Evolutionary conservation across 805 yeast species (phyloP).

Genomic region (Zygosaccharomyces bailii): DNA sequence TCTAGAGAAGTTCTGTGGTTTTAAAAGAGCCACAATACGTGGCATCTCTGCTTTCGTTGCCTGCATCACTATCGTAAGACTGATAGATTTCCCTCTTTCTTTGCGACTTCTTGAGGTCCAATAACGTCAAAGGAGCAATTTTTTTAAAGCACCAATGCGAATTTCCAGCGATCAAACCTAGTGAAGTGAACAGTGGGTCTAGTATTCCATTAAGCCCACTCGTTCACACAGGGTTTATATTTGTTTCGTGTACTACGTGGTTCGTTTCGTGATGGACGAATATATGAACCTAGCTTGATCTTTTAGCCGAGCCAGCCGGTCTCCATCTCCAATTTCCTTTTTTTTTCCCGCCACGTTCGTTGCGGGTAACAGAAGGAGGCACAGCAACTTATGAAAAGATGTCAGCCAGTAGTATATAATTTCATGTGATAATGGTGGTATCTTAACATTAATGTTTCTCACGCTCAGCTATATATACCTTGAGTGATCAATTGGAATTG

Average conservation of each 20-base stretch:
- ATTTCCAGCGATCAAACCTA: neutral
- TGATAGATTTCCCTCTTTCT: neutral
- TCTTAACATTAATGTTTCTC: neutral
- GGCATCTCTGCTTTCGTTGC: neutral
- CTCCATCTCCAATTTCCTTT: neutral
- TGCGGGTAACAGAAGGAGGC: neutral
- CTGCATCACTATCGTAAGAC: neutral
- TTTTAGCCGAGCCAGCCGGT: neutral
- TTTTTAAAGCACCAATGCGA: neutral
- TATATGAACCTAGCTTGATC: neutral
- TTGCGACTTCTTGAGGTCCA: neutral
- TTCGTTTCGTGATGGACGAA: neutral
- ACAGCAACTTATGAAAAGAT: neutral
- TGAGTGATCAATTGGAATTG: constrained; percentile 93
- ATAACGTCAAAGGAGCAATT: neutral
- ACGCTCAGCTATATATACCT: constrained; percentile 71
- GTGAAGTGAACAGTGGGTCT: neutral
- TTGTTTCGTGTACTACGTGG: neutral
- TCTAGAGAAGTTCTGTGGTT: constrained; percentile 1
- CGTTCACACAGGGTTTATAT: neutral
- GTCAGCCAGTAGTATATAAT: neutral
- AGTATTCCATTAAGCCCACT: neutral
- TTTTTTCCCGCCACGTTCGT: neutral
- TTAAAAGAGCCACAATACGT: neutral
- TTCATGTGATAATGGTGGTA: neutral